These are phyloP conservation scores for Solanum chaucha DNA, from an alignment of 257 asterid species.

Conservation along the genomic window DNA sequence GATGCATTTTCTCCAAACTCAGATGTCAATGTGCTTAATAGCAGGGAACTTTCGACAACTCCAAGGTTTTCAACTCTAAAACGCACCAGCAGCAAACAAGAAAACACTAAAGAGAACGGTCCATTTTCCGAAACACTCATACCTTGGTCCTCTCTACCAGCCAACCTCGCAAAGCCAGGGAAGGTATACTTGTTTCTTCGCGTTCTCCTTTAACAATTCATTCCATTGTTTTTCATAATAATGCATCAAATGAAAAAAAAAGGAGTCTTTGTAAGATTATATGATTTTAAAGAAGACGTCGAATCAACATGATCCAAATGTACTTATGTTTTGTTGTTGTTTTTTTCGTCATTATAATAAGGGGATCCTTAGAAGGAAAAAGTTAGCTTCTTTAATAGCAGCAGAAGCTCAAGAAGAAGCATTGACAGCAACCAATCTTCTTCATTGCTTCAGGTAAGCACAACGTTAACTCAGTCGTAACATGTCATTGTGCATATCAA, in stretches of 20 bases:
- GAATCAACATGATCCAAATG: not conserved
- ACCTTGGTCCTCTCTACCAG: slow-evolving; percentile 67
- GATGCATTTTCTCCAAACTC: slow-evolving; percentile 24
- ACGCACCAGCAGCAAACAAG: slow-evolving; percentile 32
- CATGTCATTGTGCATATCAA: not conserved
- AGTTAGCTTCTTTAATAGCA: slow-evolving; percentile 62
- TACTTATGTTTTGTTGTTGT: not conserved
- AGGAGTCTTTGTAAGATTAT: not conserved
- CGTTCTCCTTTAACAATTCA: not conserved
- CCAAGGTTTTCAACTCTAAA: slow-evolving; percentile 24
- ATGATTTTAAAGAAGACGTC: not conserved
- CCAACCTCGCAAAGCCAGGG: slow-evolving; percentile 53
- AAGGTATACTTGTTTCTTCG: slow-evolving; percentile 32
- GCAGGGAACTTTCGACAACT: not conserved
- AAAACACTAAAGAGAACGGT: slow-evolving; percentile 17
- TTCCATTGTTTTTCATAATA: not conserved
- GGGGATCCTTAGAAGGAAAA: slow-evolving; percentile 63
- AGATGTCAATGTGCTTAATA: slow-evolving; percentile 8
- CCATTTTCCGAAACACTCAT: slow-evolving; percentile 32
- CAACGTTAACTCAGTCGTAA: not conserved
- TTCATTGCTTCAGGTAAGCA: slow-evolving; percentile 61
- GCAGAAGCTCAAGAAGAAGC: slow-evolving; percentile 88
- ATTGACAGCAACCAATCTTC: slow-evolving; percentile 52
- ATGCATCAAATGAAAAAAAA: not conserved
- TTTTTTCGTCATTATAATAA: slow-evolving; percentile 8